Evolutionary conservation across 495 filamentous ascomycete genomes (phyloP), one percentile per base, ranked within the genome.

Genomic region (Penicillium goetzii): DNA sequence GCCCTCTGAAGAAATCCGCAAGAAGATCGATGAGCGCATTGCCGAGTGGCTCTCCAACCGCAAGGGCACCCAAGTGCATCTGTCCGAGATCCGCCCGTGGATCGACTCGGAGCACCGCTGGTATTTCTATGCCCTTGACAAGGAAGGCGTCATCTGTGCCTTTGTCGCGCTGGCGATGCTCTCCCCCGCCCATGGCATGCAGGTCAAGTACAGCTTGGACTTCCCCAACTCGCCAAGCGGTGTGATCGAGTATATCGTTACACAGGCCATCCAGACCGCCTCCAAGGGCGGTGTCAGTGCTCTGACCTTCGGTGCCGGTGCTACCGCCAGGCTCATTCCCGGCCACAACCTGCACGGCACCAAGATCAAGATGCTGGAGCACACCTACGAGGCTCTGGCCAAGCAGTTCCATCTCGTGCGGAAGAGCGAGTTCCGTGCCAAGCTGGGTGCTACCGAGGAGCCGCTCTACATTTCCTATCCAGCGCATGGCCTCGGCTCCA

Each of bases 121-220:
- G 70, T 95, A 93, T 76, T 87, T 91, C 69, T 92, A 91, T 77
- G 88, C 89, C 28, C 74, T 83, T 61, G 87, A 88, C 68, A 85
- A 84, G 67, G 76, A 85, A 30, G 89, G 88, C 66, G 84, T 80
- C 59, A 86, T 95, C 65, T 85, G 82, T 43, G 89, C 89, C 15
- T 83, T 96, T 55, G 87, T 91, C 65, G 86, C 90, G 38, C 74
- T 96, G 63, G 88, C 88, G 60, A 88, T 88, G 70, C 84, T 96
- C 28, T 84, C 88, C 21, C 91, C 91, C 0, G 73, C 83, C 36
- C 85, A 93, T 65, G 91, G 91, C 59, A 92, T 90, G 82, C 92
- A 96, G 78, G 87, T 95, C 76, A 95, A 96, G 78, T 94, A 91
- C 76, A 88, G 87, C 45, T 85, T 95, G 60, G 91, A 94, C 72